These are phyloP conservation scores for Lignosus rhinocerotis DNA, from an alignment of 1,284 basidiomycete genomes.

Conservation along the genomic window DNA sequence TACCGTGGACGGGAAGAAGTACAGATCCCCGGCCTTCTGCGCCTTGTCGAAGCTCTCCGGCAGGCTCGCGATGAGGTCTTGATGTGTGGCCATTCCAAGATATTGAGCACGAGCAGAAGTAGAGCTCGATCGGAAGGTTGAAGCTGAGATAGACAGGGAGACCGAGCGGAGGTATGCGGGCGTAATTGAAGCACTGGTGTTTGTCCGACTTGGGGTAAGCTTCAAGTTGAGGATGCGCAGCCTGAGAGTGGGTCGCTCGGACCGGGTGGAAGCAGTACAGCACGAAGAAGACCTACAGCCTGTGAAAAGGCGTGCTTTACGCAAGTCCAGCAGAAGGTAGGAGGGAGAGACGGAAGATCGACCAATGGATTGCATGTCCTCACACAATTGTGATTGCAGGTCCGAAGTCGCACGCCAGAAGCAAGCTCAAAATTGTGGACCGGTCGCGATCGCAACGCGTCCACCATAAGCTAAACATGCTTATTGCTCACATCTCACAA, in stretches of 20 bases:
- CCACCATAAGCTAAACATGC: no score
- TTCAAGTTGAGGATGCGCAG: constrained; percentile 4
- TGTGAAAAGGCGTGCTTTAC: not conserved
- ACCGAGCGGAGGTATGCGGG: not conserved
- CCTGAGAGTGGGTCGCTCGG: not conserved
- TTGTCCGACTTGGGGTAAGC: not conserved
- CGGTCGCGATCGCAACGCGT: no score
- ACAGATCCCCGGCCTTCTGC: constrained; percentile 63
- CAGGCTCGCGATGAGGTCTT: constrained; percentile 62
- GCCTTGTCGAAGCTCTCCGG: constrained; percentile 63
- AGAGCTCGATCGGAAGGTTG: not conserved
- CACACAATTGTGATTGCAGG: not conserved
- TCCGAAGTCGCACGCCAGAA: constrained; percentile 2
- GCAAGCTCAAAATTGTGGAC: not conserved
- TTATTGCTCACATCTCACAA: no score
- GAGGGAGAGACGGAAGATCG: constrained; percentile 4
- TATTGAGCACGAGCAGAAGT: not conserved
- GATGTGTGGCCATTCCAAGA: constrained; percentile 28
- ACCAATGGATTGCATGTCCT: constrained; percentile 5
- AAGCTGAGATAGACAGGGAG: not conserved
- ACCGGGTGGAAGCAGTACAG: not conserved
- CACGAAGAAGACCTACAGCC: not conserved
- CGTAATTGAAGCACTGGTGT: not conserved
- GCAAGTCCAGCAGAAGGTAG: not conserved
- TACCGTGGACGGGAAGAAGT: constrained; percentile 76